Evolutionary conservation across 768 basidiomycete genomes (phyloP).

Genomic region (Clitopilus passeckerianus): DNA sequence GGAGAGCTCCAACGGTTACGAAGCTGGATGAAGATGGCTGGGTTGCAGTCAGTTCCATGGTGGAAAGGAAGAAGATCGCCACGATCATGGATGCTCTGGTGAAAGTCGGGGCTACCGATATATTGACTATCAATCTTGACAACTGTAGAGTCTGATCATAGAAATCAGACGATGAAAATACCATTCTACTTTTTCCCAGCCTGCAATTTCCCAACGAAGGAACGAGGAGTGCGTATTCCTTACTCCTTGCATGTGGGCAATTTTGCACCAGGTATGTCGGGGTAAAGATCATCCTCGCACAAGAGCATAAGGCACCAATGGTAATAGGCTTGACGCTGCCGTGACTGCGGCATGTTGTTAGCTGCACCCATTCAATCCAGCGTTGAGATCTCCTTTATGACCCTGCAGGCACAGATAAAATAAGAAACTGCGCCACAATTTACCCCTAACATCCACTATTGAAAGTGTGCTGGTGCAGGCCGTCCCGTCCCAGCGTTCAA

Average conservation of each 20-base stretch:
- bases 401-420: neutral
- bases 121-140: constrained; percentile 84
- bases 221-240: no score
- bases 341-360: no score
- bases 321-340: no score
- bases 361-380: no score
- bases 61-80: constrained; percentile 77
- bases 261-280: no score
- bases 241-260: no score
- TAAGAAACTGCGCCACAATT: neutral
- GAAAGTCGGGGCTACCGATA: constrained; percentile 82
- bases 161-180: neutral
- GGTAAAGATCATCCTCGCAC: no score
- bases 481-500: no score
- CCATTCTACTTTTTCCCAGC: no score
- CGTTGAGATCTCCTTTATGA: neutral
- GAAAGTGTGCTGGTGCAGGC: neutral
- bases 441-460: neutral
- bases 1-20: constrained; percentile 84
- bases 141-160: constrained; percentile 81
- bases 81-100: constrained; percentile 86
- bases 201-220: no score
- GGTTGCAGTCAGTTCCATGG: constrained; percentile 92
- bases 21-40: constrained; percentile 80
- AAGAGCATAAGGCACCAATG: no score